These are phyloP conservation scores for Antitrichia curtipendula DNA, from an alignment of 225 moss, liverwort and hornwort species.

Conservation along the genomic window DNA sequence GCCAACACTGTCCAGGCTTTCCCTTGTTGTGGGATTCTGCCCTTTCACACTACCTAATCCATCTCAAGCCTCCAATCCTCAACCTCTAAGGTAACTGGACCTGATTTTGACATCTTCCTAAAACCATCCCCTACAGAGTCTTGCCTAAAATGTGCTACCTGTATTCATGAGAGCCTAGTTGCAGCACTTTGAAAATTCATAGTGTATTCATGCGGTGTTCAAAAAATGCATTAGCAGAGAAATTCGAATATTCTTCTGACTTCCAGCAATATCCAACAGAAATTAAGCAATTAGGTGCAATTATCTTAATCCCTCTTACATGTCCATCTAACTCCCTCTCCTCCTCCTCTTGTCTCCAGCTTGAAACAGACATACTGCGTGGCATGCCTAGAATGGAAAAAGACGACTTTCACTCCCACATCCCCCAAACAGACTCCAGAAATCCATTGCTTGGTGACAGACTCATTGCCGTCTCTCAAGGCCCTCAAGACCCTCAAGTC, in stretches of 20 bases:
- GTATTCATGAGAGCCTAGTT: background rate
- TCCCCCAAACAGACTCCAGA: background rate
- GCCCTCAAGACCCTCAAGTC: background rate
- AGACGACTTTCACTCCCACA: background rate
- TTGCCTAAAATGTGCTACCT: background rate
- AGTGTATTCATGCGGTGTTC: background rate
- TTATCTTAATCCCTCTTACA: background rate
- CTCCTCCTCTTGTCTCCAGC: background rate
- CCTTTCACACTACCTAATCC: background rate
- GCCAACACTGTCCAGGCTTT: background rate
- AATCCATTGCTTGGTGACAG: background rate
- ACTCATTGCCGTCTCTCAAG: background rate
- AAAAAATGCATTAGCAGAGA: too few relatives aligned
- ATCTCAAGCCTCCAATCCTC: background rate
- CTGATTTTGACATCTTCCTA: background rate
- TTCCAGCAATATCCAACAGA: background rate
- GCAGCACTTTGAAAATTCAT: background rate
- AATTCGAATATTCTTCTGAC: background rate
- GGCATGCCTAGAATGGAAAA: slow-evolving; percentile 22
- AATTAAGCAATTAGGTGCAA: background rate
- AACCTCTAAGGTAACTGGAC: background rate
- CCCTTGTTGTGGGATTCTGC: background rate
- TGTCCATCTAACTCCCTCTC: background rate
- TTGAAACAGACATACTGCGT: slow-evolving; percentile 28
- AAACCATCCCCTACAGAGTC: background rate